Percentiles rank a stretch among this genome's conserved stretches.
Evolutionary conservation across 2,329 filamentous ascomycete genomes (phyloP).

Genomic region (Talaromyces sp.): DNA sequence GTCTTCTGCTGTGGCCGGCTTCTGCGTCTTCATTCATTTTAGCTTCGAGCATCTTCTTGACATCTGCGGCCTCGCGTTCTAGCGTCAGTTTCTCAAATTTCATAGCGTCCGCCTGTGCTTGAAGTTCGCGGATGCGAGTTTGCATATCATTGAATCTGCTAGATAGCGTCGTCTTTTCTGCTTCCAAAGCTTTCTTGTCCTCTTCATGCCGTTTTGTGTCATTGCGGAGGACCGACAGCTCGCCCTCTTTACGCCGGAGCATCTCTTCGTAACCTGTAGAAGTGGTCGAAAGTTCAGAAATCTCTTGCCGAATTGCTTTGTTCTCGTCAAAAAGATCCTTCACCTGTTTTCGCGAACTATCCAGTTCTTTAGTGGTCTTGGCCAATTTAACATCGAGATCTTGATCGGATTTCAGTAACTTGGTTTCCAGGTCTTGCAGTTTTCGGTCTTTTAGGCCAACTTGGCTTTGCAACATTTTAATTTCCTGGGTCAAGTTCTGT

Average conservation of each 20-base stretch:
- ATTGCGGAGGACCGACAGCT: conserved; percentile 75
- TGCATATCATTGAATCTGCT: conserved; percentile 76
- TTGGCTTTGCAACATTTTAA: conserved; percentile 89
- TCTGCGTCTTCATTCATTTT: conserved; percentile 87
- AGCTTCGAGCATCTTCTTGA: conserved; percentile 78
- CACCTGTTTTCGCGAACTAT: conserved; percentile 67
- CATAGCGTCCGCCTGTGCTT: conserved; percentile 83
- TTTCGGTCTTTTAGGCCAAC: conserved; percentile 86
- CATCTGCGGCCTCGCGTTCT: conserved; percentile 82
- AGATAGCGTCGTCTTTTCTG: conserved; percentile 67
- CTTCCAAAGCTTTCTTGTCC: conserved; percentile 72
- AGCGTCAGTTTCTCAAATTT: conserved; percentile 78
- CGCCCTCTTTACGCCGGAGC: conserved; percentile 88
- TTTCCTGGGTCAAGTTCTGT: conserved; percentile 71
- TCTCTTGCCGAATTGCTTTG: conserved; percentile 73
- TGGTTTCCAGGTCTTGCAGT: conserved; percentile 77
- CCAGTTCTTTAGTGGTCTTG: conserved; percentile 72
- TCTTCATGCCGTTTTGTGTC: conserved; percentile 80
- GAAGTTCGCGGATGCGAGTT: conserved; percentile 71
- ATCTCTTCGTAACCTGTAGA: conserved; percentile 95
- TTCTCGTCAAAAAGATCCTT: conserved; percentile 77
- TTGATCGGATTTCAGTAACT: conserved; percentile 78
- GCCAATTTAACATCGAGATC: conserved; percentile 83
- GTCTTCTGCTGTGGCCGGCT: conserved; percentile 71
- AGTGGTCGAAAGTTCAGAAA: conserved; percentile 81